phyloP scores from a whole-genome alignment of 2,329 filamentous ascomycete species.

The Pyricularia sp. region DNA sequence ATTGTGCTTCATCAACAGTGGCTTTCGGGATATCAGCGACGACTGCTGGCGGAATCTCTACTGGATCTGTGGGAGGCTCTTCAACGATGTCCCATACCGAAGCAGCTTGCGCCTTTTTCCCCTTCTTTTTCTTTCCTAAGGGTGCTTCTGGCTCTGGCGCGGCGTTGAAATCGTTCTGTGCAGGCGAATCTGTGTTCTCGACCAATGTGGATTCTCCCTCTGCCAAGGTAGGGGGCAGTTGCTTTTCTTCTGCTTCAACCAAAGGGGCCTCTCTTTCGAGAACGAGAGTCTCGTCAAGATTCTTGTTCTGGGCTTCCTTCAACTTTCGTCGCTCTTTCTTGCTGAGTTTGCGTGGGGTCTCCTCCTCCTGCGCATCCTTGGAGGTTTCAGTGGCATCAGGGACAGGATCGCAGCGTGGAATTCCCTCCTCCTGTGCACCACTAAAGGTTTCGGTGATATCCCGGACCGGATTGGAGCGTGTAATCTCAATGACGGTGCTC shows the following conservation, averaged over 20 bases:
- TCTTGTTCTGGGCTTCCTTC: not conserved
- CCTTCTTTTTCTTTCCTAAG: not conserved
- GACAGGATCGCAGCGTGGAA: not conserved
- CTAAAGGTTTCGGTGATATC: not conserved
- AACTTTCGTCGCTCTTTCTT: slow-evolving; percentile 16
- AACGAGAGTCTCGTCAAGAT: not conserved
- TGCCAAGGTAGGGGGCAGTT: not conserved
- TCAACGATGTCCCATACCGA: not conserved
- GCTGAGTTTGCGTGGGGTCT: slow-evolving; percentile 12
- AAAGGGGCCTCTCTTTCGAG: not conserved
- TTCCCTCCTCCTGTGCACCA: not conserved
- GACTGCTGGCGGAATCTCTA: not conserved
- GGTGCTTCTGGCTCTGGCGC: not conserved
- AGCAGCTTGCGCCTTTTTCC: not conserved
- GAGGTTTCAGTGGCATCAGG: not conserved
- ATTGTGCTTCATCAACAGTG: not conserved
- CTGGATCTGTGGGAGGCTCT: not conserved
- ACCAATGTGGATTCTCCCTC: slow-evolving; percentile 5
- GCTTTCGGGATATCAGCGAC: not conserved
- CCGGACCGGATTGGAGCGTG: not conserved
- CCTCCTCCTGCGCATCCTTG: not conserved
- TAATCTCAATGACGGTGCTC: not conserved
- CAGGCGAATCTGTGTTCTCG: slow-evolving; percentile 2
- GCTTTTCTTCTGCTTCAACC: not conserved
- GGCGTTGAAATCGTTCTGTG: not conserved